A percentile compares a stretch with the other conserved stretches of the same genome.
Evolutionary conservation across 1,284 basidiomycete species (phyloP).

Genomic region (Takashimella koratensis): DNA sequence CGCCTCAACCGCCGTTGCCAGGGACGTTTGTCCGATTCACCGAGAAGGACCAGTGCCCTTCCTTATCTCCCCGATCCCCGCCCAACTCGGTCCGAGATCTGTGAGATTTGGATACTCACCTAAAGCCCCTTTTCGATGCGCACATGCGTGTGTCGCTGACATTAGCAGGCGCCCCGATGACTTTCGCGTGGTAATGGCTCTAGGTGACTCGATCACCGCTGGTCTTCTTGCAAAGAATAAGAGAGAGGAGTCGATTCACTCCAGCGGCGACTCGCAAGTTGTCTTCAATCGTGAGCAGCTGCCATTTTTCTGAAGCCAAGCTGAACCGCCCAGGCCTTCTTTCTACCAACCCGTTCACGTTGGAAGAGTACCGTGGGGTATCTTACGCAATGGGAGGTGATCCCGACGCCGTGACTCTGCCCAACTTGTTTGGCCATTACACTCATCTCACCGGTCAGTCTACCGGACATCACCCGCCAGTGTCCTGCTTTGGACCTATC

Average conservation of each 20-base stretch:
- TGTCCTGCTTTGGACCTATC: conserved; percentile 19
- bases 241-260: conserved; percentile 1
- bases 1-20: conserved; percentile 2
- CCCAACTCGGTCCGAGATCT: conserved; percentile 23
- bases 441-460: conserved; percentile 24
- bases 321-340: no score
- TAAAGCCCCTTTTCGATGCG: background rate
- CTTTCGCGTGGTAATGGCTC: conserved; percentile 44
- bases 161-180: conserved; percentile 44
- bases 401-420: conserved; percentile 39
- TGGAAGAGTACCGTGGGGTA: conserved; percentile 45
- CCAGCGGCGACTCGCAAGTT: background rate
- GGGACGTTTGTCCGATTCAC: conserved; percentile 25
- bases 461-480: conserved; percentile 26
- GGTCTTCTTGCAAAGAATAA: conserved; percentile 37
- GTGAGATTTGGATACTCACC: conserved; percentile 12
- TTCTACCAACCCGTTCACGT: conserved; percentile 10
- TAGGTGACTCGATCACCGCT: conserved; percentile 50
- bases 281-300: background rate
- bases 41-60: conserved; percentile 20
- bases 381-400: conserved; percentile 48
- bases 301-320: no score
- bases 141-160: background rate
- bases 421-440: conserved; percentile 35
- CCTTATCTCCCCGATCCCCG: conserved; percentile 5